phyloP scores from a whole-genome alignment of 108 stramenopile genomes.

The Epipyxis sp. region DNA sequence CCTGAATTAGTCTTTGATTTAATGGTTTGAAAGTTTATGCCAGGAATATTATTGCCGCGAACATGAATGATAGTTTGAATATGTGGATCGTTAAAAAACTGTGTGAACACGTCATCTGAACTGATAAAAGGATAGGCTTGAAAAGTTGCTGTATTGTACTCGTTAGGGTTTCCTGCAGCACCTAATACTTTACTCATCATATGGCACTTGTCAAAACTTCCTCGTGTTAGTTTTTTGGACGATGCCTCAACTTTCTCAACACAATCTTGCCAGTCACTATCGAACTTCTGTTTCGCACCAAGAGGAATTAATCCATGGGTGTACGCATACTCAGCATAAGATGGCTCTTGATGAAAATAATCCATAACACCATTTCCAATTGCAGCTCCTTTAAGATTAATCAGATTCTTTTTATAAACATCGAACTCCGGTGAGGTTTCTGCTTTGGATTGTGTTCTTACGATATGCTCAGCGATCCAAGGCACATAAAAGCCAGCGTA shows the following conservation, averaged over 20 bases:
- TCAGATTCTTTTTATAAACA: neutral
- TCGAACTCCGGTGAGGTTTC: neutral
- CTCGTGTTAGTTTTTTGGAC: neutral
- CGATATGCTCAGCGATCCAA: constrained; percentile 64
- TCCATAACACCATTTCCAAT: constrained; percentile 29
- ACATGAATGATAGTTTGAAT: constrained; percentile 15
- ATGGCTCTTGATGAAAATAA: constrained; percentile 11
- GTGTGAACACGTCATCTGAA: neutral
- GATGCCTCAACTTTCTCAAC: neutral
- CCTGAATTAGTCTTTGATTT: neutral
- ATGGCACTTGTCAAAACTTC: constrained; percentile 1
- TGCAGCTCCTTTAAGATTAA: constrained; percentile 23
- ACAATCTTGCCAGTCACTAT: constrained; percentile 16
- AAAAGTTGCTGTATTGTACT: constrained; percentile 26
- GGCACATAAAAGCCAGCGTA: constrained; percentile 79
- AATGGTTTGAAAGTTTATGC: constrained; percentile 8
- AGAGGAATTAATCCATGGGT: constrained; percentile 18
- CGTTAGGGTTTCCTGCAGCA: constrained; percentile 26
- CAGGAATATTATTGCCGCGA: constrained; percentile 14
- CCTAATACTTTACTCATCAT: constrained; percentile 25
- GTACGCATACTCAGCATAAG: constrained; percentile 28
- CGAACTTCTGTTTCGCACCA: constrained; percentile 8
- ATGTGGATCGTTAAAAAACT: constrained; percentile 18
- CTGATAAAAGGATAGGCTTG: neutral
- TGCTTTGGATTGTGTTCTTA: constrained; percentile 27